Base-by-base conservation (phyloP, 83 land plant species). In the Picea mariana region DNA sequence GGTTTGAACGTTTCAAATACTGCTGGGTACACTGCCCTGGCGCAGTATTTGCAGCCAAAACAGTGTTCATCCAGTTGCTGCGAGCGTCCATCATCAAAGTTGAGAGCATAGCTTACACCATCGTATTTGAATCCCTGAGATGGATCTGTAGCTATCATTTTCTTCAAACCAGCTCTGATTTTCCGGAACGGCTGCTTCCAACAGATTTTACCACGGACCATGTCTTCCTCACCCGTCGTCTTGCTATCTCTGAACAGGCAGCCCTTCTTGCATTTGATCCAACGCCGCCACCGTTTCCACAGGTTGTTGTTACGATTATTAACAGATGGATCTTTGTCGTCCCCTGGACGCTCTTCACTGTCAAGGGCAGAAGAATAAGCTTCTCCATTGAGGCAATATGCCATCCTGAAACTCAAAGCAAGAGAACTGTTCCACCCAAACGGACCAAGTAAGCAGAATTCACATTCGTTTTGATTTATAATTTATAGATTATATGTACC, bases 71-170 rank as follows among this genome's bases (percentile, higher is more conserved):
- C 49, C 49, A 47, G 8, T 3, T 47, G 7, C 49, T 47, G 0
- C 49, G 6, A 80, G 21, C 42, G 15, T 24, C 81, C 81, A 62
- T 80, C 81, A 40, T 80, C 81, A 64, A 80, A 80, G 69, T 80
- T 80, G 69, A 62, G 63, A 9, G 72, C 65, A 24, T 80, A 80
- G 72, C 81, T 80, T 27, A 80, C 17, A n/a, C 69, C 55, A 63
- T 80, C 81, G 47, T 80, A 65, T 2, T 63, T 42, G 55, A 80
- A 80, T 64, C n/a, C 17, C 6, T 18, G 47, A 15, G 81, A 17
- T 5, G 17, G 1, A 18, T 26, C n/a, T 44, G 21, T 23, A 31
- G 9, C 15, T 15, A 64, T 34, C 71, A 80, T 80, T 26, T 38
- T 61, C 58, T 5, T 80, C 16, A 62, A 0, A 9, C 65, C 67